Evolutionary conservation across 768 basidiomycete genomes (phyloP), one percentile per base, ranked within the genome.

Genomic region (Suillus spraguei): DNA sequence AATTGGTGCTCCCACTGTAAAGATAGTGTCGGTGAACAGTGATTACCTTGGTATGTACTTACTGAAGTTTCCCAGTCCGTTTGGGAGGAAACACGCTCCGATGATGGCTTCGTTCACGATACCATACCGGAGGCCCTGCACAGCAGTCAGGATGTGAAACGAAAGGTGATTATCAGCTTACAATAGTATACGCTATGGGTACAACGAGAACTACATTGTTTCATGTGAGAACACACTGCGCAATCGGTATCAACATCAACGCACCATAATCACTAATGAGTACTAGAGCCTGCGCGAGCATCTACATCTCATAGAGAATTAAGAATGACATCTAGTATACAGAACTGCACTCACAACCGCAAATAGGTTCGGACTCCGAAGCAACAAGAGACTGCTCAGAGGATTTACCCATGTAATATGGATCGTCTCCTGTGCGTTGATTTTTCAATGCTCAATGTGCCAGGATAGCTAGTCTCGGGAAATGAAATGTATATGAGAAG

Each of bases 391-490:
- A 36, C 84, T 80, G 7, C 71, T 67, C 42, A 92, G 75, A 1
- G 89, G 89, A 69, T 91, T 91, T 24, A 91, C 63, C 69, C 82
- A 82, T 28, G 50, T 32, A 5, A 52, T 32, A 17, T 52, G 28
- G 0, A 85, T 75, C 80, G 75, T 46, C 65, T 61, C 46, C 63
- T 74, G 6, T 61, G 67, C 3, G 66, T 65, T 39, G 71, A 60
- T 64, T 85, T 84, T 61, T 87, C 87, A 2, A 88, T 76, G 0
- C 86, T 84, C 49, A 81, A 77, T 1, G 80, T 68, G 9, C 85
- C 82, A 2, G 89, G 88, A 66, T 87, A 85, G 58, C 82, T 84
- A 2, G 89, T 91, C 67, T 91, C 90, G 0, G 89, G 89, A 24
- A 89, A 80, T 59, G 80, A 80, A 4, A 81, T 46, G 1, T 70